Percentiles rank a stretch among this genome's conserved stretches.
Conservation (phyloP, 1,139 yeast species). For the Candida sp. region DNA sequence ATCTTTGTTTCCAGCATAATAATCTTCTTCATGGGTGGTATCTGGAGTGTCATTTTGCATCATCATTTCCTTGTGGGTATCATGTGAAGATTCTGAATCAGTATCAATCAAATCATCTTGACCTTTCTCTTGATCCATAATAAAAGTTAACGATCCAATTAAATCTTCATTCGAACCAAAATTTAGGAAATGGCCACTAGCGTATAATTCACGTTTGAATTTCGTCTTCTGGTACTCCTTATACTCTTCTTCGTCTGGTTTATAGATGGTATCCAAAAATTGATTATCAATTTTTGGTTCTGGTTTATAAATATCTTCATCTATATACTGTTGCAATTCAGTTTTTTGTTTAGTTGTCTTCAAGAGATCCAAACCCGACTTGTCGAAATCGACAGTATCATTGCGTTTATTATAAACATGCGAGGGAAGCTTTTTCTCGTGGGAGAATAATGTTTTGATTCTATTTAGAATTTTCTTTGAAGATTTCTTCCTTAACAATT, state of each 20-base stretch:
- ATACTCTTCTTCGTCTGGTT: background rate
- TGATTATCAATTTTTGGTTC: background rate
- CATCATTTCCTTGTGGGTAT: background rate
- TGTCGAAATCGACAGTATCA: background rate
- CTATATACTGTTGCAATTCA: background rate
- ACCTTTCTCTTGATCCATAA: background rate
- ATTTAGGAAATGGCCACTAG: conserved; percentile 1
- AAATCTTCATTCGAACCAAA: conserved; percentile 2
- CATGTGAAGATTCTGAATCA: background rate
- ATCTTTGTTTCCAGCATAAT: too few relatives aligned
- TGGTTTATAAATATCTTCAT: background rate
- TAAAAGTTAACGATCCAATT: conserved; percentile 1
- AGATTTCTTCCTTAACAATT: background rate
- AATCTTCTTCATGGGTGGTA: background rate
- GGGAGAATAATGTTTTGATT: conserved; percentile 1
- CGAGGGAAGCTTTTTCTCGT: background rate
- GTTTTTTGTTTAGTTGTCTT: background rate
- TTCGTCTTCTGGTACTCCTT: background rate
- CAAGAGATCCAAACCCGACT: background rate
- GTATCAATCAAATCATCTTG: background rate
- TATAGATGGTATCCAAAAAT: background rate
- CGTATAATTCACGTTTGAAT: background rate
- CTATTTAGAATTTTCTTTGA: background rate
- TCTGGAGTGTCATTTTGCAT: background rate
- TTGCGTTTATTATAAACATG: background rate